Percentiles rank a stretch among this genome's conserved stretches.
phyloP scores from a whole-genome alignment of 768 basidiomycete genomes.

The Boletus fagicola region DNA sequence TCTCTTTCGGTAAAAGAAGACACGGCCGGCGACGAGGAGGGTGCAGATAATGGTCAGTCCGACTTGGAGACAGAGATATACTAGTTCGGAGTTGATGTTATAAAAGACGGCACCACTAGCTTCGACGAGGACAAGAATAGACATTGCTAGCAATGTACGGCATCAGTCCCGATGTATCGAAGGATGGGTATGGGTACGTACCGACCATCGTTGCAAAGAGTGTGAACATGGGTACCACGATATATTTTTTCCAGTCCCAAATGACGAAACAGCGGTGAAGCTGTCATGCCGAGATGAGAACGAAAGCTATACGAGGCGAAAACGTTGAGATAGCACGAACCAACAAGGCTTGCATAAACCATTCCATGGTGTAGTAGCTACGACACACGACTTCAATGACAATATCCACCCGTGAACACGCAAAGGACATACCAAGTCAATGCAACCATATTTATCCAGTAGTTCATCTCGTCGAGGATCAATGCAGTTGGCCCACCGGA shows the following conservation, averaged over 20 bases:
- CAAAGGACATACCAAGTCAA: constrained; percentile 16
- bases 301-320: neutral
- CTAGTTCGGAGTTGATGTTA: constrained; percentile 19
- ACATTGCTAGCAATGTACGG: constrained; percentile 5
- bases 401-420: neutral
- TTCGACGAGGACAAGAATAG: constrained; percentile 16
- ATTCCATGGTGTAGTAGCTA: constrained; percentile 31
- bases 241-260: constrained; percentile 14
- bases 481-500: constrained; percentile 15
- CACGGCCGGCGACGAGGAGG: constrained; percentile 29
- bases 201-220: constrained; percentile 15
- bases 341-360: constrained; percentile 29
- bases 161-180: neutral
- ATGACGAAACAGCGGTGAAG: constrained; percentile 20
- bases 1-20: constrained; percentile 22
- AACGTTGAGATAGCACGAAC: constrained; percentile 1
- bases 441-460: constrained; percentile 22
- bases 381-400: neutral
- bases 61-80: constrained; percentile 32
- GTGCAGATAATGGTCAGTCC: constrained; percentile 33
- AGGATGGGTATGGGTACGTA: neutral
- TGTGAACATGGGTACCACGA: constrained; percentile 16
- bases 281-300: constrained; percentile 1
- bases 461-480: constrained; percentile 13
- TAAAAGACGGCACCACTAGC: constrained; percentile 15